Evolutionary conservation across 2,329 filamentous ascomycete species (phyloP).

Genomic region (Apiospora malaysiana): DNA sequence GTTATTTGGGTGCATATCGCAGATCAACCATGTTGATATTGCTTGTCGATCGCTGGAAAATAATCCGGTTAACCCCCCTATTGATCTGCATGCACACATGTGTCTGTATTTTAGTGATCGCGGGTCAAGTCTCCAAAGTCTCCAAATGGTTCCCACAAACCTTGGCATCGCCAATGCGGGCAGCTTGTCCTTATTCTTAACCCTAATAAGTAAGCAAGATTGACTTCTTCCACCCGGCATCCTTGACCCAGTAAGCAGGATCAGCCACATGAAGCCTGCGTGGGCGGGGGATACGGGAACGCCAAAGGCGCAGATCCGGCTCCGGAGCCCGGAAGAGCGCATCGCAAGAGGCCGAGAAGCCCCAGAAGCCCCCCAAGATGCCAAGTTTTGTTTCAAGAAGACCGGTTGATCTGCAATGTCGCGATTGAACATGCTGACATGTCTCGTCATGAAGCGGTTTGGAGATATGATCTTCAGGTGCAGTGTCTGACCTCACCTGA

Average conservation of each 20-base stretch:
- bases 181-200: not conserved
- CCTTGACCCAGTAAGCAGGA: slow-evolving; percentile 3
- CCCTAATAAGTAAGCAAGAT: not conserved
- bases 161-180: not conserved
- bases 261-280: not conserved
- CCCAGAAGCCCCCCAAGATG: not conserved
- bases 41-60: not conserved
- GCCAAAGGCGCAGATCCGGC: slow-evolving; percentile 1
- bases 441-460: not conserved
- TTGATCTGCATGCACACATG: slow-evolving; percentile 1
- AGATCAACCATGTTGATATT: slow-evolving; percentile 8
- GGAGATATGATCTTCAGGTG: not conserved
- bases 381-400: not conserved
- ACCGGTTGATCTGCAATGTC: not conserved
- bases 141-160: not conserved
- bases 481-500: not conserved
- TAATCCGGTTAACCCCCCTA: not conserved
- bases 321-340: not conserved
- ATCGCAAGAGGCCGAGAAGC: not conserved
- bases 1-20: not conserved
- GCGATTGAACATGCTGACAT: not conserved
- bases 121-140: not conserved
- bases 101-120: not conserved
- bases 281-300: not conserved
- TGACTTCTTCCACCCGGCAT: slow-evolving; percentile 8